Conservation (phyloP, 2,329 filamentous ascomycete species). For the Tolypocladium tropicale region DNA sequence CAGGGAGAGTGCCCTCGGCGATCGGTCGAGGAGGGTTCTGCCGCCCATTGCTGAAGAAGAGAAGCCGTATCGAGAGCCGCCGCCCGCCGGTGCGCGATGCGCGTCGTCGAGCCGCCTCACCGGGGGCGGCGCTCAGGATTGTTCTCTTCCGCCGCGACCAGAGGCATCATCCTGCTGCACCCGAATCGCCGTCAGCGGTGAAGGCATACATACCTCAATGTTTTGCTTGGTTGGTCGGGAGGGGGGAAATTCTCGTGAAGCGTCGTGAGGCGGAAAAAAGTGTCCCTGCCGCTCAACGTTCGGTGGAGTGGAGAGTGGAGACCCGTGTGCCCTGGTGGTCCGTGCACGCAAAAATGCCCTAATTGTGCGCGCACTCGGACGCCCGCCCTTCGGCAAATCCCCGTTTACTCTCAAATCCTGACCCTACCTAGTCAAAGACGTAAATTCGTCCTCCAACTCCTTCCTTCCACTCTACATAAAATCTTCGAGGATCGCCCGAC, state of each 20-base stretch:
- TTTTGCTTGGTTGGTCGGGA: not conserved
- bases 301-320: not conserved
- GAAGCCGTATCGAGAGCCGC: constrained; percentile 46
- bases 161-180: constrained; percentile 30
- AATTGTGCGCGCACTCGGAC: constrained; percentile 23
- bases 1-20: constrained; percentile 59
- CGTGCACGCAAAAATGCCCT: constrained; percentile 34
- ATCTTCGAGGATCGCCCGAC: constrained; percentile 63
- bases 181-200: constrained; percentile 18
- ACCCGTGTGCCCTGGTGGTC: constrained; percentile 30
- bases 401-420: constrained; percentile 19
- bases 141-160: constrained; percentile 49
- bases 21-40: constrained; percentile 54
- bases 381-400: constrained; percentile 25
- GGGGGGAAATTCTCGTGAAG: not conserved
- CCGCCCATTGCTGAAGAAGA: constrained; percentile 56
- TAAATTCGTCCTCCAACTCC: constrained; percentile 11
- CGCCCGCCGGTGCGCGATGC: not conserved
- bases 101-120: constrained; percentile 8
- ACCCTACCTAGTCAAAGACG: constrained; percentile 19
- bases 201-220: constrained; percentile 33
- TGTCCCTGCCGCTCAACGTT: not conserved
- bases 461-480: constrained; percentile 23
- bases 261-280: constrained; percentile 6
- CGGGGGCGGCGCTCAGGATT: constrained; percentile 36